phyloP scores from a whole-genome alignment of 2,329 filamentous ascomycete species.

The Mariannaea sp. region DNA sequence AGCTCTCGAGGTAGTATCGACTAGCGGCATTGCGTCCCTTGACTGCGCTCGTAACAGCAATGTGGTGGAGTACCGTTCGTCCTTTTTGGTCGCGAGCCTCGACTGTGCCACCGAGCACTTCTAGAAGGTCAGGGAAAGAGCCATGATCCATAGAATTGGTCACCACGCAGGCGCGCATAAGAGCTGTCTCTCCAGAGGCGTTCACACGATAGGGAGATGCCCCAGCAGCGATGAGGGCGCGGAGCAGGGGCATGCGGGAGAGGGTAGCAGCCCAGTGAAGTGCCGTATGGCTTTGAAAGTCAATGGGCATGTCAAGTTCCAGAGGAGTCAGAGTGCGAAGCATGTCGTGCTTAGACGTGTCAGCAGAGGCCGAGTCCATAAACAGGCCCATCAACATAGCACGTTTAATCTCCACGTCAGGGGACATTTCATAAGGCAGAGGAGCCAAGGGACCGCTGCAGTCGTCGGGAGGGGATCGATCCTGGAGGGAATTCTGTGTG shows the following conservation, averaged over 20 bases:
- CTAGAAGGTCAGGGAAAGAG: slow-evolving; percentile 88
- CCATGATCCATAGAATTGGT: slow-evolving; percentile 93
- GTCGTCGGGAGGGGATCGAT: slow-evolving; percentile 51
- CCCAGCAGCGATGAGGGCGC: slow-evolving; percentile 79
- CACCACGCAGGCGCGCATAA: slow-evolving; percentile 91
- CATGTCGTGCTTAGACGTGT: slow-evolving; percentile 75
- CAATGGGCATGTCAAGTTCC: slow-evolving; percentile 91
- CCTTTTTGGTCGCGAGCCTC: slow-evolving; percentile 89
- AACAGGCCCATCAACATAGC: slow-evolving; percentile 83
- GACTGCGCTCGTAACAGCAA: slow-evolving; percentile 92
- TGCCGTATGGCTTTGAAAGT: slow-evolving; percentile 85
- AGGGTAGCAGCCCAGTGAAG: slow-evolving; percentile 96
- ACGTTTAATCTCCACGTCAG: slow-evolving; percentile 78
- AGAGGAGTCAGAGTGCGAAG: slow-evolving; percentile 75
- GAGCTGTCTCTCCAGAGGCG: slow-evolving; percentile 83
- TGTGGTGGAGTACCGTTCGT: slow-evolving; percentile 92
- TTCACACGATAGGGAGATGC: slow-evolving; percentile 90
- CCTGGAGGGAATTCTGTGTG: slow-evolving; percentile 54
- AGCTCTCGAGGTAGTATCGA: slow-evolving; percentile 92
- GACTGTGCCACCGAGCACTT: slow-evolving; percentile 86
- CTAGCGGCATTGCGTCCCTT: slow-evolving; percentile 90
- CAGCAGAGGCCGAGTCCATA: slow-evolving; percentile 71
- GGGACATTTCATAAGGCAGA: slow-evolving; percentile 62
- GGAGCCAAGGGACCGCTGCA: slow-evolving; percentile 67
- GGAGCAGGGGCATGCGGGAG: slow-evolving; percentile 80